Conservation (phyloP, 2,329 filamentous ascomycete species). For the Fusarium sp. region DNA sequence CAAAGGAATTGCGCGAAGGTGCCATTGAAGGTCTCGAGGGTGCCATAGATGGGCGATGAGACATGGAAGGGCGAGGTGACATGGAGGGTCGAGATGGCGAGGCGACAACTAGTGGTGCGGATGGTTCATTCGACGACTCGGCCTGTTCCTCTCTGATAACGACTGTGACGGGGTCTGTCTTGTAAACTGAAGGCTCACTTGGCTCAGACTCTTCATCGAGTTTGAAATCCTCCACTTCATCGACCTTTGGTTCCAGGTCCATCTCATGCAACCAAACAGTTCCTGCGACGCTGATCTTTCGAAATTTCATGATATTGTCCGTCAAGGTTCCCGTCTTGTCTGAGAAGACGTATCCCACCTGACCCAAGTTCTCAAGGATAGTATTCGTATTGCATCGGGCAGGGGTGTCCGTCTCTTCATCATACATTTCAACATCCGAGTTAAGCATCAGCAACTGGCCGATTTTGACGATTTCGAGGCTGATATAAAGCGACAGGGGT, state of each 20-base stretch:
- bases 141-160: conserved; percentile 45
- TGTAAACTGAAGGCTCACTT: conserved; percentile 42
- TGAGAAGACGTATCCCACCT: conserved; percentile 89
- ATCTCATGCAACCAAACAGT: conserved; percentile 88
- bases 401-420: conserved; percentile 82
- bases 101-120: conserved; percentile 27
- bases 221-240: conserved; percentile 30
- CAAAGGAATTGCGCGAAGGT: conserved; percentile 43
- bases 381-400: conserved; percentile 92
- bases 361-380: conserved; percentile 92
- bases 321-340: conserved; percentile 96
- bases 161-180: conserved; percentile 41
- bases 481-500: conserved; percentile 89
- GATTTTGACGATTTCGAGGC: conserved; percentile 86
- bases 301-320: conserved; percentile 95
- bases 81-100: conserved; percentile 46
- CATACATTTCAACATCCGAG: conserved; percentile 88
- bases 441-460: conserved; percentile 82
- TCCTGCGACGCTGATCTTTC: conserved; percentile 89
- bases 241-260: conserved; percentile 63
- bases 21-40: conserved; percentile 42
- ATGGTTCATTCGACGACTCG: conserved; percentile 1
- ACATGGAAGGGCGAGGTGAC: conserved; percentile 36
- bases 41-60: conserved; percentile 40
- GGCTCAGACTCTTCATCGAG: conserved; percentile 33